Base-by-base conservation (phyloP, 202 grass and related monocot species). In the Setaria viridis region DNA sequence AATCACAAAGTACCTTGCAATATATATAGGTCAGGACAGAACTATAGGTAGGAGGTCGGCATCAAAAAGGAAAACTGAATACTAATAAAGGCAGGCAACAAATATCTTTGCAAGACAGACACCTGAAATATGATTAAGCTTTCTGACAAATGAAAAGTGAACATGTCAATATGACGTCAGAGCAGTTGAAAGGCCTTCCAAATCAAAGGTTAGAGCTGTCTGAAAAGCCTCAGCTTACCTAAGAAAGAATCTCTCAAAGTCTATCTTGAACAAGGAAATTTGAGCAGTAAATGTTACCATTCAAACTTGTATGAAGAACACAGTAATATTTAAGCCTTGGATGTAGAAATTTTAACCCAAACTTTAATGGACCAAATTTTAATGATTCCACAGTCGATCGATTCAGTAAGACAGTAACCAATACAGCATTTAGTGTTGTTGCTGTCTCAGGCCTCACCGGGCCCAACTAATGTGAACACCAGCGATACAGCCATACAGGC, bases 21-120 rank as follows among this genome's bases (percentile, higher is more conserved):
- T 32, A 17, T 53, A 53, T 11, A 34, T 34, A 11, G 49, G 48
- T 51, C 9, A 41, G 35, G 69, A 15, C 48, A 67, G 21, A 20
- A 67, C 48, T 60, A n/a, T 58, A 60, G 60, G 84, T 87, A 80
- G 41, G 15, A 75, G 35, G 67, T 87, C 85, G 11, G n/a, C 77
- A 77, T 88, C 77, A 85, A 35, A 19, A 79, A 29, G 50, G 41
- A 75, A 69, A 86, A 67, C n/a, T 62, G 32, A 68, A 69, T 29
- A 51, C 41, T 62, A 53, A 91, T 80, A 87, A 81, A 87, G 20
- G 10, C 39, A 80, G 45, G 53, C 37, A 83, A 53, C 30, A 76
- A 32, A 25, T 70, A 80, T 21, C 47, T 68, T 29, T 21, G 5
- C 7, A 70, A 53, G 9, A 46, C 12, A 86, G 4, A 46, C 17